Evolutionary conservation across 495 filamentous ascomycete species (phyloP).

Genomic region (Daldinia grandis): DNA sequence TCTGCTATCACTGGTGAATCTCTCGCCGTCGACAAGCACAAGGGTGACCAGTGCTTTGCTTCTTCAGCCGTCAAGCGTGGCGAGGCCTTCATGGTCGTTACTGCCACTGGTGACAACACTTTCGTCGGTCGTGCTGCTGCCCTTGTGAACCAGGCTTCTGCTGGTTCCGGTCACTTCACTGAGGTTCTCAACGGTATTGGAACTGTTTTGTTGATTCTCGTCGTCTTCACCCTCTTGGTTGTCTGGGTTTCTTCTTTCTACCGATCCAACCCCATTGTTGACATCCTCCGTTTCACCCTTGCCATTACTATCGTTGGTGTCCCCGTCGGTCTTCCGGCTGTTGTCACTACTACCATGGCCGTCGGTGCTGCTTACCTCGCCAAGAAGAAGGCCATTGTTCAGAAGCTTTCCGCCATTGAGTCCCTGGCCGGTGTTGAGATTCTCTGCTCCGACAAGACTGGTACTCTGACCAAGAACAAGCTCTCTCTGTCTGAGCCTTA

Average conservation of each 20-base stretch:
- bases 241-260: slow-evolving; percentile 91
- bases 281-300: slow-evolving; percentile 83
- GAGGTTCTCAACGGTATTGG: slow-evolving; percentile 86
- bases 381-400: slow-evolving; percentile 95
- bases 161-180: slow-evolving; percentile 84
- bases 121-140: slow-evolving; percentile 90
- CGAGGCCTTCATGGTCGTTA: slow-evolving; percentile 80
- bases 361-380: slow-evolving; percentile 94
- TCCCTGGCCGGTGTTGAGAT: slow-evolving; percentile 95
- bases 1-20: slow-evolving; percentile 93
- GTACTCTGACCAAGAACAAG: slow-evolving; percentile 93
- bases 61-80: slow-evolving; percentile 92
- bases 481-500: slow-evolving; percentile 85
- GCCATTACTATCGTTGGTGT: slow-evolving; percentile 94
- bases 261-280: slow-evolving; percentile 77
- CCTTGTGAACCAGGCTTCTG: slow-evolving; percentile 77
- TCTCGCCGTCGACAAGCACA: slow-evolving; percentile 86
- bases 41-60: slow-evolving; percentile 78
- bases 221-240: slow-evolving; percentile 78
- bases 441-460: slow-evolving; percentile 96
- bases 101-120: slow-evolving; percentile 84
- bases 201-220: slow-evolving; percentile 81
- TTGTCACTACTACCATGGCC: slow-evolving; percentile 96
- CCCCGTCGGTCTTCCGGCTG: slow-evolving; percentile 93
- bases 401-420: slow-evolving; percentile 95